These are phyloP conservation scores for Colletotrichum lindemuthianum DNA, from an alignment of 2,329 filamentous ascomycete species.

Conservation along the genomic window DNA sequence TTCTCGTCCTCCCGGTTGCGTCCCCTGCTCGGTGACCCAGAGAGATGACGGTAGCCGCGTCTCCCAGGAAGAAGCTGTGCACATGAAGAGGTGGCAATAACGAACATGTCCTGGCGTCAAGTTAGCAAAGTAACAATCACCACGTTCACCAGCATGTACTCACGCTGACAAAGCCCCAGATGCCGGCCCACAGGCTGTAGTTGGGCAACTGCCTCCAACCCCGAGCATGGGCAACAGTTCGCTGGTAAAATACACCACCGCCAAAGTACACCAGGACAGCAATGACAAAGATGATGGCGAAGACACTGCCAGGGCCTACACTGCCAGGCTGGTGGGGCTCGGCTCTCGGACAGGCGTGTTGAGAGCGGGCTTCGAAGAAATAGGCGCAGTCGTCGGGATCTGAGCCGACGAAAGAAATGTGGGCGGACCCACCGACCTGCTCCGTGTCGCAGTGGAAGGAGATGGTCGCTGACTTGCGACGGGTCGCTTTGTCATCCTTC, in stretches of 20 bases:
- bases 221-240: constrained; percentile 91
- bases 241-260: constrained; percentile 94
- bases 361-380: constrained; percentile 91
- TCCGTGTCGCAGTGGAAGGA: constrained; percentile 94
- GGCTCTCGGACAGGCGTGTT: constrained; percentile 77
- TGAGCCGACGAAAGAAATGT: constrained; percentile 82
- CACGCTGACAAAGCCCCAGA: constrained; percentile 86
- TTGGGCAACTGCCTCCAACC: constrained; percentile 97
- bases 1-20: constrained; percentile 84
- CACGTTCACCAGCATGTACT: background rate
- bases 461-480: constrained; percentile 84
- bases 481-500: constrained; percentile 47
- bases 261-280: constrained; percentile 89
- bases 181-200: constrained; percentile 90
- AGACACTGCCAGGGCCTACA: constrained; percentile 78
- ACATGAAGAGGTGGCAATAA: constrained; percentile 76
- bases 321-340: constrained; percentile 78
- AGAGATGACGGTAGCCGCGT: constrained; percentile 74
- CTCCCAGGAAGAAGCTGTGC: constrained; percentile 71
- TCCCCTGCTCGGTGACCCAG: constrained; percentile 60
- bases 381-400: constrained; percentile 93
- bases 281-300: constrained; percentile 82
- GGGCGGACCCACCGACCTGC: constrained; percentile 72
- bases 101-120: constrained; percentile 67
- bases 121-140: constrained; percentile 27